Evolutionary conservation across 2,329 filamentous ascomycete species (phyloP), one percentile per base, ranked within the genome.

Genomic region (Incumbomyces delicatus): DNA sequence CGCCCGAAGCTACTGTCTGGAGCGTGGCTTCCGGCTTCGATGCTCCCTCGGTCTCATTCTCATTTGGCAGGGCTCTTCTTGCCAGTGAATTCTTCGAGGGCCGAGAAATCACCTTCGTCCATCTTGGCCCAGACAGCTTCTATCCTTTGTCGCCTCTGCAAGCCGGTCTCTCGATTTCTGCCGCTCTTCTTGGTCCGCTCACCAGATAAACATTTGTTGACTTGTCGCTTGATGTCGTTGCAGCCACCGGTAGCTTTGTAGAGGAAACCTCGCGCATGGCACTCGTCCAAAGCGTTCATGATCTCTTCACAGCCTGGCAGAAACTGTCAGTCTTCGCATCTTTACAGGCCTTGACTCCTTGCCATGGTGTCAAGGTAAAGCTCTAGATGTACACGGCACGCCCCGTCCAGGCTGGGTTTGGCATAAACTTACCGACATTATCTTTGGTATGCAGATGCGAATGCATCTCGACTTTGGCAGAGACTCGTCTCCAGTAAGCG

Each of bases 361-460:
- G 5, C 22, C 22, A 8, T 8, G 22, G 8, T 27, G 5, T 27
- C 22, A 27, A 27, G 8, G 22, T 8, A 27, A 27, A 27, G 22
- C 22, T 27, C 8, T 8, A 5, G 22, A 27, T 27, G 22, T 27
- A 27, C 8, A 8, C 22, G 8, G 22, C 22, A 27, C 5, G 22
- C 22, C 8, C 22, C 4, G 8, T 27, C 22, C 8, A n/a, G 22
- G 22, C 22, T 27, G 22, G 4, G 4, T 8, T 94, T 94, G 63
- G 95, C 83, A 64, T 92, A 44, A n/a, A 64, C 69, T 36, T 76
- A 95, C 90, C 89, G 57, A 78, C 74, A 58, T 94, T 94, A 63
- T 95, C 83, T 64, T 92, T 87, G 22, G 87, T 95, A 63, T 96
- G 89, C 2, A 98, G 73, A 71, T 95, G 90, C 46, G 92, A 94